These are phyloP conservation scores for Calonectria hongkongensis DNA, from an alignment of 2,329 filamentous ascomycete genomes.

Conservation along the genomic window DNA sequence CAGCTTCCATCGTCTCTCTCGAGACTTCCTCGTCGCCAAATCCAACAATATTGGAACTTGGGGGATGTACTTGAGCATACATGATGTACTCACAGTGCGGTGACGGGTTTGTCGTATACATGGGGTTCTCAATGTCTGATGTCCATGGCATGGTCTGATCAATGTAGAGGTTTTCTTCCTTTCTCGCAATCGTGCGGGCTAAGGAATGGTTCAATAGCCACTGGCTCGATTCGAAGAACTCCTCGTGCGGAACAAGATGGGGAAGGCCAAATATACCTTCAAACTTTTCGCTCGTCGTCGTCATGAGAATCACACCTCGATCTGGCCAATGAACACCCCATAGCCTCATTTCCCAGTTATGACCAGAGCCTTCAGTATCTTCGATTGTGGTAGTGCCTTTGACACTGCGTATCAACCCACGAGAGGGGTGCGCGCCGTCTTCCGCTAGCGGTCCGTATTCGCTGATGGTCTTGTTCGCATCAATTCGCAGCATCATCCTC, in stretches of 20 bases:
- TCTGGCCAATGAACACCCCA: slow-evolving; percentile 91
- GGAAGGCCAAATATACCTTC: slow-evolving; percentile 93
- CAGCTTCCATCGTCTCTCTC: slow-evolving; percentile 53
- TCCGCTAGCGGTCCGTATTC: slow-evolving; percentile 65
- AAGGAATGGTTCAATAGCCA: slow-evolving; percentile 84
- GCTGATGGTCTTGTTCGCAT: slow-evolving; percentile 73
- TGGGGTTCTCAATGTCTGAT: slow-evolving; percentile 77
- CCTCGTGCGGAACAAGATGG: slow-evolving; percentile 80
- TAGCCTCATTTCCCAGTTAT: slow-evolving; percentile 86
- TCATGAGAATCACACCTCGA: slow-evolving; percentile 87
- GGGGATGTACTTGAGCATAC: slow-evolving; percentile 85
- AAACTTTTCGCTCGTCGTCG: slow-evolving; percentile 95
- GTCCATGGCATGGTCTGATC: slow-evolving; percentile 85
- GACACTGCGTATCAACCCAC: slow-evolving; percentile 79
- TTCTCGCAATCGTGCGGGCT: slow-evolving; percentile 78
- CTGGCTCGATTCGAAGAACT: slow-evolving; percentile 76
- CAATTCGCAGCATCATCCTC: slow-evolving; percentile 78
- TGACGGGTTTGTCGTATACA: slow-evolving; percentile 73
- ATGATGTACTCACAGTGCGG: slow-evolving; percentile 93
- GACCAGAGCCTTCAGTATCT: slow-evolving; percentile 79
- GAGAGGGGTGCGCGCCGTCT: slow-evolving; percentile 61
- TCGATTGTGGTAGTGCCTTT: slow-evolving; percentile 82
- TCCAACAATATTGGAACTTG: slow-evolving; percentile 62
- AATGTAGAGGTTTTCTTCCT: slow-evolving; percentile 72
- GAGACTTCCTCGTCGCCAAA: slow-evolving; percentile 58